Evolutionary conservation across 148 eudicot species (phyloP), one percentile per base, ranked within the genome.

Genomic region (Linanthus parryae): DNA sequence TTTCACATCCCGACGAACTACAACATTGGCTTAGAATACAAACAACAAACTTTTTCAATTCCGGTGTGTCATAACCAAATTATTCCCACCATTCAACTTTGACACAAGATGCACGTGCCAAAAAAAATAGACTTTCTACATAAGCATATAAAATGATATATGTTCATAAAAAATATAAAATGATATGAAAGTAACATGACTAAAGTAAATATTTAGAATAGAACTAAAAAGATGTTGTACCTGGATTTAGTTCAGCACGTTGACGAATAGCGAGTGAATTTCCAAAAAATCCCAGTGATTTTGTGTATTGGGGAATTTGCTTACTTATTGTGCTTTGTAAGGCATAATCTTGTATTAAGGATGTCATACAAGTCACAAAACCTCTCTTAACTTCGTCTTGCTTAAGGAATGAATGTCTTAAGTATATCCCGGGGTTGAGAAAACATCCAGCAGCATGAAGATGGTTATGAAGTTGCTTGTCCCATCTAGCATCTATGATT

Each of bases 401-500:
- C 30, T 25, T 26, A 4, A 10, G 19, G 1, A 25, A 46, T 12
- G 10, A 3, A 8, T 23, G 18, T 1, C 19, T 1, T 23, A 46
- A 46, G 26, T 20, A 46, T 12, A 3, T 46, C 1, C 31, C 10
- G 4, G 33, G 33, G 26, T 26, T 26, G 26, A 46, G 20, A 46
- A 46, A 46, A 18, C 33, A 46, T 14, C 33, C 19, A 4, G 33
- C 19, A 26, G 51, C 19, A 46, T 46, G 19, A 26, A 49, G 15
- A 30, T 28, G n/a, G 13, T 24, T 49, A 13, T 49, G n/a, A 2
- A 49, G 37, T 19, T 50, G 16, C 2, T 31, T 50, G 0, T 50
- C 24, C 54, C 38, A 49, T 49, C 38, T 49, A 28, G 54, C 53
- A 48, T 48, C 24, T 27, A 48, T 18, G 21, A 49, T 14, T 49